Conservation (phyloP, 176 grass and related monocot genomes). For the Juncus inflexus region DNA sequence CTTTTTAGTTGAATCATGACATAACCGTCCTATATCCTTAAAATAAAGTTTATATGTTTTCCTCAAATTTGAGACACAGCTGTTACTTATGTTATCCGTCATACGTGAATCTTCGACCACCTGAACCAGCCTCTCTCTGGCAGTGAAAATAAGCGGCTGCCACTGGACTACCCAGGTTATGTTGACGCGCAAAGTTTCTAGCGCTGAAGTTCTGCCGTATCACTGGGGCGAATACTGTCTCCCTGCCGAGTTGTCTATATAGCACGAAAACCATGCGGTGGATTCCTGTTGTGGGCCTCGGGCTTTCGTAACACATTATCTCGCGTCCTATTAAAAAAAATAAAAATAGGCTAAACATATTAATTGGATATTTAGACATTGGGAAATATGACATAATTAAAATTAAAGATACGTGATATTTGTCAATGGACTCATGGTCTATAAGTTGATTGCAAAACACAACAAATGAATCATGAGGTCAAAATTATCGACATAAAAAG, state of each 20-base stretch:
- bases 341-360: neutral
- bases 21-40: too few species aligned
- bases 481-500: neutral
- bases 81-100: neutral
- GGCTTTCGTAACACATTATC: conserved; percentile 55
- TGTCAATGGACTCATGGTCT: too few species aligned
- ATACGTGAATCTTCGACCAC: conserved; percentile 58
- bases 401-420: too few species aligned
- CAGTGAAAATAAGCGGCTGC: conserved; percentile 69
- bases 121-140: conserved; percentile 67
- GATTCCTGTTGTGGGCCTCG: conserved; percentile 51
- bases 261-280: conserved; percentile 76
- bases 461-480: neutral
- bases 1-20: too few species aligned
- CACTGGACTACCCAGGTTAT: conserved; percentile 55
- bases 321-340: conserved; percentile 36
- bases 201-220: conserved; percentile 72
- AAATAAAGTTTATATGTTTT: too few species aligned
- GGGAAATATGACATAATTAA: too few species aligned
- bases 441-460: too few species aligned
- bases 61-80: too few species aligned
- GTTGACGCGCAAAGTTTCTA: conserved; percentile 41
- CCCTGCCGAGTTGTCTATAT: conserved; percentile 50
- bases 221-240: conserved; percentile 51
- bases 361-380: neutral